Evolutionary conservation across 805 yeast genomes (phyloP), one percentile per base, ranked within the genome.

Genomic region (Nakazawaea wickerhamii): DNA sequence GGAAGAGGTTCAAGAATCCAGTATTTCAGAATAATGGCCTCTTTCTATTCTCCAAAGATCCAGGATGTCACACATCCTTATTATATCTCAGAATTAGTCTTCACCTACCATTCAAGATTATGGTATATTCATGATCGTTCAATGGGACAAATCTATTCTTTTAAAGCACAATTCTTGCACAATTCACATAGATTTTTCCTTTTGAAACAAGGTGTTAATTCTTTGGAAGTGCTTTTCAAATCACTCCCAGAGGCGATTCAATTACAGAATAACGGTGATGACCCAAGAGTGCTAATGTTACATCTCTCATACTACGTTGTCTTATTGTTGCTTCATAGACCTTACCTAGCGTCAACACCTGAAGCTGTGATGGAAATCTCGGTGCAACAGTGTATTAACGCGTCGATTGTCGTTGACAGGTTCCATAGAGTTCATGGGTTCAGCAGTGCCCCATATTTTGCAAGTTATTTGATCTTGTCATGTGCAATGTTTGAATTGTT

Each of bases 1-100:
- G 66, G 66, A 1, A 49, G 66, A 30, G 65, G 64, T 17, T 57
- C 61, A 20, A 50, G 65, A 14, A 53, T 61, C 9, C 67, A 58
- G 38, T 57, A 58, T 38, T 61, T 57, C 34, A 51, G 65, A 35
- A 58, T 60, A n/a, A 47, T 45, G 10, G 48, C 61, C 1, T 61
- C 65, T 1, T 59, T 55, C 36, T 54, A 55, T 37, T 45, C 52
- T 4, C 57, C 60, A 2, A 11, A 40, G 41, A 33, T 41, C 30
- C 6, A 19, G n/a, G 19, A 28, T 14, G 35, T 19, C 14, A 21
- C 25, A 15, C 11, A 14, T 19, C 47, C 48, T 11, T 27, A 39
- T 15, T 46, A 49, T 20, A 19, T 55, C 5, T 44, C 54, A 15
- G 63, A 57, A 38, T 36, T 52, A 14, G 47, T 52, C 10, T 59